phyloP scores from a whole-genome alignment of 2,329 filamentous ascomycete genomes.

The Epichloe scottii region DNA sequence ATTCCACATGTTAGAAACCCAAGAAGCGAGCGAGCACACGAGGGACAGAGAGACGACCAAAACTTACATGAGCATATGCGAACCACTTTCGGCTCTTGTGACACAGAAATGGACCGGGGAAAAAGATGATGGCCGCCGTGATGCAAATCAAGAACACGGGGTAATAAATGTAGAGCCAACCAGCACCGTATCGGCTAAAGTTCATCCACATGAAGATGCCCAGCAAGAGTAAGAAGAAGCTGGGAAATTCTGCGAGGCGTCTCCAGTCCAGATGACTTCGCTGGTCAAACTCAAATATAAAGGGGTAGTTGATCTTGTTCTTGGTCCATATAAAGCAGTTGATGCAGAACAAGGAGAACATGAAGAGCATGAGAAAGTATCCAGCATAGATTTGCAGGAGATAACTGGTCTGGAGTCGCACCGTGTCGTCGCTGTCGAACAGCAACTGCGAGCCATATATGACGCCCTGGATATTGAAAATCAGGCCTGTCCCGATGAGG shows the following conservation, averaged over 20 bases:
- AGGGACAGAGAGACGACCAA: not conserved
- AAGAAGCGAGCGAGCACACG: not conserved
- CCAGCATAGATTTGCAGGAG: conserved; percentile 85
- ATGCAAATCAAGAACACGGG: conserved; percentile 67
- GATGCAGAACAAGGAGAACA: conserved; percentile 75
- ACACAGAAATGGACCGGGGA: conserved; percentile 64
- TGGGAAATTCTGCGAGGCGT: conserved; percentile 74
- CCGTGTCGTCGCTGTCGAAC: conserved; percentile 31
- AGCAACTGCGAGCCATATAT: conserved; percentile 46
- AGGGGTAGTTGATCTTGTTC: conserved; percentile 87
- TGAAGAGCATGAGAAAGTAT: conserved; percentile 71
- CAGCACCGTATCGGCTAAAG: conserved; percentile 56
- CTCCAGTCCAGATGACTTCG: conserved; percentile 82
- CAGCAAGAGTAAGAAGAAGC: conserved; percentile 65
- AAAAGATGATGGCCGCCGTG: conserved; percentile 55
- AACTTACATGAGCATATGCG: conserved; percentile 69
- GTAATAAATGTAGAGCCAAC: conserved; percentile 69
- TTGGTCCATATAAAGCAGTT: conserved; percentile 73
- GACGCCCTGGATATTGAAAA: conserved; percentile 55
- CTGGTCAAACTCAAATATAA: conserved; percentile 93
- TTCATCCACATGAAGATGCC: conserved; percentile 84
- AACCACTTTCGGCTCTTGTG: conserved; percentile 74
- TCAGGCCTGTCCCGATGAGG: conserved; percentile 53
- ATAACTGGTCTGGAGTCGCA: conserved; percentile 48
- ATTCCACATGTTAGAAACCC: not conserved